Base-by-base conservation (phyloP, 768 basidiomycete species). In the Leucocoprinus sp. region DNA sequence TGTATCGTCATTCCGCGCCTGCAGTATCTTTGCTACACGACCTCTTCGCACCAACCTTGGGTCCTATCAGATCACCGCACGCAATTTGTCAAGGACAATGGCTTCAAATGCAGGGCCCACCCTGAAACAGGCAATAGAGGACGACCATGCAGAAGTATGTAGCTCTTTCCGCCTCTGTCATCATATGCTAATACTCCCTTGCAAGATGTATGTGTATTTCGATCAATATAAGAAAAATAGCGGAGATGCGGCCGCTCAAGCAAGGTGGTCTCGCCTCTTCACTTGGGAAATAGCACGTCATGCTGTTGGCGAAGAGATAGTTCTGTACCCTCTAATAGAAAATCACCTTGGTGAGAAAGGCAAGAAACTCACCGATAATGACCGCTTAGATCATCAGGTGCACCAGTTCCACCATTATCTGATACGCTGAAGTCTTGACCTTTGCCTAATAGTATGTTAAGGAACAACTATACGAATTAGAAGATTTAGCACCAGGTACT, bases 311-410 rank as follows among this genome's bases (percentile, higher is more conserved):
- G 74, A 76, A 54, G 74, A 76, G 57, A 65, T 75, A 34, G 67
- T 76, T 24, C 64, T 75, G 9, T 76, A 76, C 51, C 74, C 74
- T 5, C 56, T 74, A 24, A 68, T 75, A 64, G 72, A 75, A 57
- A 62, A 70, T 46, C 58, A 71, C 49, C 65, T 76, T 36, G 73
- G 74, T 4, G 56, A 57, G 19, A 57, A 68, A 50, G 74, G 74
- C 8, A 50, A 55, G 31, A 45, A 64, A 37, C 62, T 75, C 7
- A 69, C 72, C 2, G 67, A 71, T 46, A 53, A 68, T 24, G 74
- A 75, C 54, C 64, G 74, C 12, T 57, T 34, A 17, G 70, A 75
- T 34, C 74, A 76, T 50, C 65, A 66, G 58, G 70, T 71, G 40
- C 6, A 55, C 37, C 3, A 15, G 4, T 26, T 36, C 17, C 8